Base-by-base conservation (phyloP, 257 asterid species). In the Penstemon davidsonii region DNA sequence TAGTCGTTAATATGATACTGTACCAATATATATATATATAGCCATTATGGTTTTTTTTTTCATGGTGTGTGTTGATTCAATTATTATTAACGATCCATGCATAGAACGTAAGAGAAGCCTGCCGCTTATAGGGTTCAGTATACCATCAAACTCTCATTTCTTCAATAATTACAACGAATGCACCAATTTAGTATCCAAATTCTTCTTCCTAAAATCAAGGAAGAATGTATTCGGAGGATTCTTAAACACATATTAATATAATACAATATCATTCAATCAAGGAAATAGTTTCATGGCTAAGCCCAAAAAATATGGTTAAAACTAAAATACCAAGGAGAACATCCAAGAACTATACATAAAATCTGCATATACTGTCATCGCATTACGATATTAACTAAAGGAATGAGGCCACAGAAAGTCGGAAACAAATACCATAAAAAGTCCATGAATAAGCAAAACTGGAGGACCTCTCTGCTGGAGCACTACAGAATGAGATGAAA, bases 401-500 rank as follows among this genome's bases (percentile, higher is more conserved):
- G 54, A 12, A 7, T 51, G 33, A 25, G 33, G 2, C 33, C 33
- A 2, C 2, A 25, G 33, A 25, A 53, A 71, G 61, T n/a, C 10
- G 37, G 6, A 52, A 9, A 50, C 19, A 62, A 76, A 72, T 78
- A 94, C 99, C 97, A 84, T 88, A 69, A 87, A 79, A 69, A 94
- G 94, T 55, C 99, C 99, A 80, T 94, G 99, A 56, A 94, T 66
- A 37, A 94, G 95, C 81, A 94, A 79, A 67, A 91, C 96, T 0
- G 99, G 96, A 68, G 84, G 81, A 52, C 87, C 79, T 54, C 25
- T 74, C 67, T 73, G 68, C 19, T 64, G 77, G 60, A 79, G 58
- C 67, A 49, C 36, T n/a, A 64, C 76, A 8, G 86, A 78, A 73
- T 82, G 81, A 67, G 96, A 80, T 36, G 96, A 79, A 64, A 90